Evolutionary conservation across 129 eudicot species (phyloP).

Genomic region (Smallanthus sonchifolius): DNA sequence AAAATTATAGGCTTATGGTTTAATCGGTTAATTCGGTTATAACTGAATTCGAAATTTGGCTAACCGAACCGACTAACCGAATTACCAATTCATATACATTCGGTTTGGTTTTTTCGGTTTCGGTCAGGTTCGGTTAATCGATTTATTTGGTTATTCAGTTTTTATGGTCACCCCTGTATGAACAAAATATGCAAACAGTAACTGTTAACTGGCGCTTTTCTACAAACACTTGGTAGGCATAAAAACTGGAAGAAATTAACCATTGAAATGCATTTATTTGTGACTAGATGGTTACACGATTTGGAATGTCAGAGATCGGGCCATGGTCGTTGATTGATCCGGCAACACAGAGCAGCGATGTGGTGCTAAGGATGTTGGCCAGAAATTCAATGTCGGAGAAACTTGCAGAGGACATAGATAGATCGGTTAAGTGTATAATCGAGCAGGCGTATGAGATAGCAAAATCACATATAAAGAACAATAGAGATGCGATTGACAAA

Average conservation of each 20-base stretch:
- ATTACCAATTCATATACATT: no score
- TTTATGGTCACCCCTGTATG: no score
- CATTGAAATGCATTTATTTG: not conserved
- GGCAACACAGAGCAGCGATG: conserved; percentile 50
- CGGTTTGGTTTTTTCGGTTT: no score
- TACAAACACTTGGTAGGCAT: not conserved
- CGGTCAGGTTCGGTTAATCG: no score
- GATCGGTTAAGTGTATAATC: conserved; percentile 45
- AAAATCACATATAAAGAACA: conserved; percentile 52
- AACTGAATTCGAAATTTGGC: no score
- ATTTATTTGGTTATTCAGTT: no score
- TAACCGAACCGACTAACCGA: no score
- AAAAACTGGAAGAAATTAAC: not conserved
- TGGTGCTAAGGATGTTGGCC: conserved; percentile 74
- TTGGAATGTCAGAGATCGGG: conserved; percentile 88
- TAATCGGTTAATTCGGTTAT: no score
- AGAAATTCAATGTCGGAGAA: conserved; percentile 83
- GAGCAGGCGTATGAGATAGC: conserved; percentile 70
- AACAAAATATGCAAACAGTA: not conserved
- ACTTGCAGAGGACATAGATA: conserved; percentile 79
- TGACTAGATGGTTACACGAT: conserved; percentile 67
- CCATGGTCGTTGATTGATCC: conserved; percentile 84
- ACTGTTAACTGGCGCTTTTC: not conserved
- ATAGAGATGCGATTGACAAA: conserved; percentile 68
- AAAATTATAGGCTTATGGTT: no score